Evolutionary conservation across 192 early-diverging fungal species (phyloP), one percentile per base, ranked within the genome.

Genomic region (Mortierella antarctica): DNA sequence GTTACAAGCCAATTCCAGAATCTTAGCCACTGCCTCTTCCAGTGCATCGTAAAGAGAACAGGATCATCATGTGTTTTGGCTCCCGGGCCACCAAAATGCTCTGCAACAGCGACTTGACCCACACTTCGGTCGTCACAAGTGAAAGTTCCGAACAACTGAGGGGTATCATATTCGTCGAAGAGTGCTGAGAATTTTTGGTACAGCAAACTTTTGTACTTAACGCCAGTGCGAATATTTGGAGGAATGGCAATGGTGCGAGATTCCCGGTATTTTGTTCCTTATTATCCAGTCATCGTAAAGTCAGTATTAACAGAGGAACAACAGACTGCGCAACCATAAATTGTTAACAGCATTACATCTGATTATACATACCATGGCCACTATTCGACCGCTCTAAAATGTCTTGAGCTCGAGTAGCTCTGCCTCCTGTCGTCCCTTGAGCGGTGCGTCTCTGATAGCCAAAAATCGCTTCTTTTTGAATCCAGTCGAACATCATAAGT

Each of bases 31-130:
- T 63, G 70, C 41, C 70, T 63, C 45, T 71, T 71, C 69, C 70
- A 71, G 23, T 71, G 70, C 70, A 71, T 71, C 45, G 70, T 71
- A 48, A 71, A 71, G 5, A 71, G 48, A 71, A 71, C 70, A 47
- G 70, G 70, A 71, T 71, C 70, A 1, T 63, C 31, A 14, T 71
- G 70, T 20, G 70, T 71, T 5, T 47, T 55, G 61, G 70, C 45
- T 31, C 17, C 51, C 10, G 50, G 40, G 11, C 70, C 70, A 41
- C 61, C 53, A 71, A 71, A 71, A 63, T 71, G 59, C 48, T 61
- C 31, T 3, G 70, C 70, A 63, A 63, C 70, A 40, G 70, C 61
- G 41, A 71, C 46, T 48, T 71, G 70, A 57, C 70, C 61, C 9
- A 4, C 60, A 48, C 61, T 63, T 56, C 39, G 59, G 21, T 71